Evolutionary conservation across 495 filamentous ascomycete genomes (phyloP).

Genomic region (Neurospora cerealis): DNA sequence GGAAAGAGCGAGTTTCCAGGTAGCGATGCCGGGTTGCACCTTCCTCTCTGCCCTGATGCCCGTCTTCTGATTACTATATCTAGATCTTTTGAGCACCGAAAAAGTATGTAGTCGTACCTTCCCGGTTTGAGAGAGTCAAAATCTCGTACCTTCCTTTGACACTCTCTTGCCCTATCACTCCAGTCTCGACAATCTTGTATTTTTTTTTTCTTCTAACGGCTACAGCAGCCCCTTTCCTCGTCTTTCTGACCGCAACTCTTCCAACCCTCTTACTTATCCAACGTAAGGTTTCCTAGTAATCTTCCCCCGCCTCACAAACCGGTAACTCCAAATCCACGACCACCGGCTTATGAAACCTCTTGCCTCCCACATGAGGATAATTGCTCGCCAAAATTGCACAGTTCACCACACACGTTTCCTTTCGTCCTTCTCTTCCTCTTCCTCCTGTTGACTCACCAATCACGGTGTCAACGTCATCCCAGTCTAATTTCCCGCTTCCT

Average conservation of each 20-base stretch:
- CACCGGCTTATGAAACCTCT: conserved; percentile 62
- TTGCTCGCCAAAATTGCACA: conserved; percentile 60
- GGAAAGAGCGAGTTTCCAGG: background rate
- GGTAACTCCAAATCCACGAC: conserved; percentile 70
- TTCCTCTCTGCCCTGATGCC: background rate
- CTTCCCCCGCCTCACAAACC: conserved; percentile 26
- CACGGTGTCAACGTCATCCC: conserved; percentile 7
- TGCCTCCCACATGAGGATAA: conserved; percentile 49
- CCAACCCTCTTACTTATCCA: background rate
- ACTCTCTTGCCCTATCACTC: too few species aligned
- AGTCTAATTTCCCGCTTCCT: conserved; percentile 24
- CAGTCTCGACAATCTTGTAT: too few species aligned
- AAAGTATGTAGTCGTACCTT: background rate
- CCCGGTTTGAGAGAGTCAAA: background rate
- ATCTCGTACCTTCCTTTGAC: background rate
- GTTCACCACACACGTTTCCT: conserved; percentile 71
- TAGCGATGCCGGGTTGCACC: background rate
- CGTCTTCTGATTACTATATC: background rate
- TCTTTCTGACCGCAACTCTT: background rate
- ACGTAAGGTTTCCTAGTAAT: background rate
- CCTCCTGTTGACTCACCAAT: conserved; percentile 26
- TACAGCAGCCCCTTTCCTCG: background rate
- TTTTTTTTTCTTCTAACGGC: too few species aligned
- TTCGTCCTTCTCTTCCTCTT: conserved; percentile 22
- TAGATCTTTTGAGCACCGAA: background rate